Evolutionary conservation across 345 rosid species (phyloP), one percentile per base, ranked within the genome.

Genomic region (Brassica nigra): DNA sequence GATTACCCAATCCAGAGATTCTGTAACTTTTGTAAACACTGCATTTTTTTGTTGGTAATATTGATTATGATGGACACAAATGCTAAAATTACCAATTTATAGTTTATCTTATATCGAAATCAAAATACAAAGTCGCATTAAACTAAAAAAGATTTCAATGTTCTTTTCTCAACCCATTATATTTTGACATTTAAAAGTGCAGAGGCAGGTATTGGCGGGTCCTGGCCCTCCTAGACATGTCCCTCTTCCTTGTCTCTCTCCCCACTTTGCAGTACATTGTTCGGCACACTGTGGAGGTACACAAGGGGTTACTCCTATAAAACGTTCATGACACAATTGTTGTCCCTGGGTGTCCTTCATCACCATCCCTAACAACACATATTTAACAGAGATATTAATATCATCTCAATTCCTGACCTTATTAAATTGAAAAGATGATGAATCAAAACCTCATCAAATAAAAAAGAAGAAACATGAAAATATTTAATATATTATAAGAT

Each of bases 181-280:
- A 49, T 14, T 49, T 49, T 49, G 57, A 18, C 57, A 49, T 14
- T 5, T 4, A 49, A 49, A 49, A 49, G 57, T 49, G 57, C 57
- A 49, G 57, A 49, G 57, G 18, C 57, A 49, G 57, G 57, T 49
- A 49, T 49, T 49, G 57, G 57, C 57, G 6, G 18, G 57, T 49
- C 57, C 57, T 49, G 57, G 57, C 57, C 57, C 57, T 49, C 57
- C 57, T n/a, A 49, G 57, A 49, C 57, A 49, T 49, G 57, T 49
- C 57, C 57, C 57, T 49, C 16, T 49, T n/a, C 57, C 57, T n/a
- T 0, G 18, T 49, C 57, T 49, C 55, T 49, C 57, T 49, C 57
- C 57, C 57, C 57, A 49, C 57, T 49, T 49, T 14, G 57, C 57
- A 14, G 57, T 49, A 49, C 57, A 49, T 49, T 49, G 57, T 49